A percentile compares a stretch with the other conserved stretches of the same genome.
These are phyloP conservation scores for Yamadazyma taylorii DNA, from an alignment of 1,139 yeast genomes.

Conservation along the genomic window DNA sequence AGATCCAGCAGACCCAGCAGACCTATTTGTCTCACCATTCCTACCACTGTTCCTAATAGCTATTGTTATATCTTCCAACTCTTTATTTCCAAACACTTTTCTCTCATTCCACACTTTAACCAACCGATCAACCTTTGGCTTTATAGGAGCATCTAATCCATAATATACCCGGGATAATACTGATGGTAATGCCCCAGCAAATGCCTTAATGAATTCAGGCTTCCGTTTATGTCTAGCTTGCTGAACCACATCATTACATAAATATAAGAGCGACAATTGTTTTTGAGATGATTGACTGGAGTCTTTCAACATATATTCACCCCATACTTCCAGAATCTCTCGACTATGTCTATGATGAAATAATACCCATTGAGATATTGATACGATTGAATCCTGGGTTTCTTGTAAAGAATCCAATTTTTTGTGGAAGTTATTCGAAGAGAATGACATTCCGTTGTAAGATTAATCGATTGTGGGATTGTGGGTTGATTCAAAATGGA, in stretches of 20 bases:
- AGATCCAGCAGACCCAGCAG: too few relatives aligned
- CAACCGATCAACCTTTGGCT: constrained; percentile 62
- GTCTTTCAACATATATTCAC: constrained; percentile 33
- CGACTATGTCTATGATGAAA: constrained; percentile 71
- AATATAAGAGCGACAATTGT: constrained; percentile 62
- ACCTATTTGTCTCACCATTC: too few relatives aligned
- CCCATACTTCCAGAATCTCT: constrained; percentile 65
- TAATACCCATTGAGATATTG: constrained; percentile 82
- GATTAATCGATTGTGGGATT: too few relatives aligned
- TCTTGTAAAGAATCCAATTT: constrained; percentile 67
- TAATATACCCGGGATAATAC: constrained; percentile 35
- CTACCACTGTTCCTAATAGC: constrained; percentile 23
- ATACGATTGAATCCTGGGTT: constrained; percentile 80
- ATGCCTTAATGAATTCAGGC: constrained; percentile 59
- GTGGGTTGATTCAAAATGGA: too few relatives aligned
- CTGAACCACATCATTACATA: constrained; percentile 84
- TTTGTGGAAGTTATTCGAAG: constrained; percentile 52
- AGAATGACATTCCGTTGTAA: constrained; percentile 52
- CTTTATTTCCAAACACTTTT: constrained; percentile 47
- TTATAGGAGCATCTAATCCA: constrained; percentile 37
- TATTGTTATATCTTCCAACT: constrained; percentile 43
- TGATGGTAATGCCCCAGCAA: constrained; percentile 47
- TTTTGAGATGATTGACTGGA: constrained; percentile 22
- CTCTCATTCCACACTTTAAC: constrained; percentile 78
- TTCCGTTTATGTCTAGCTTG: constrained; percentile 69